phyloP scores from a whole-genome alignment of 2,329 filamentous ascomycete genomes.

The Westerdykella aurantiaca region DNA sequence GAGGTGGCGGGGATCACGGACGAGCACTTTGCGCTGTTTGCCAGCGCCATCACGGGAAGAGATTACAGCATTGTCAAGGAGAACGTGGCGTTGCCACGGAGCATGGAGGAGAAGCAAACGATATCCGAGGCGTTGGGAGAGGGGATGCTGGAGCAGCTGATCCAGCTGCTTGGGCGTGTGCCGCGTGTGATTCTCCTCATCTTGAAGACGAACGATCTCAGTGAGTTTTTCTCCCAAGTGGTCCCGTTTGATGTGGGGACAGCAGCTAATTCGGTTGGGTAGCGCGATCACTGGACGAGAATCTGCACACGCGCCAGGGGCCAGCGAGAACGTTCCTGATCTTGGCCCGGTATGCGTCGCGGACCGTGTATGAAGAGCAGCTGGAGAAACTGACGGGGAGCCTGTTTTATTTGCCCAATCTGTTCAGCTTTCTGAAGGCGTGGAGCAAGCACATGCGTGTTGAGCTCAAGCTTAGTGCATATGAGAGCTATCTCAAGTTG shows the following conservation, averaged over 20 bases:
- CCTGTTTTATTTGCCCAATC: conserved; percentile 48
- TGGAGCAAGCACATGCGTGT: conserved; percentile 51
- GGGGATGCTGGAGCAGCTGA: conserved; percentile 80
- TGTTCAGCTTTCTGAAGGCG: conserved; percentile 47
- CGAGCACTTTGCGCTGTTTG: conserved; percentile 89
- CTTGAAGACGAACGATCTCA: conserved; percentile 95
- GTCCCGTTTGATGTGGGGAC: background rate
- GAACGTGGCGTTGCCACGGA: conserved; percentile 55
- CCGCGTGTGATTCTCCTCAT: conserved; percentile 91
- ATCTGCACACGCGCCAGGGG: conserved; percentile 65
- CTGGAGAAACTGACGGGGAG: conserved; percentile 48
- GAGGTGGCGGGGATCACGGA: conserved; percentile 86
- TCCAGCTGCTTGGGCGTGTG: conserved; percentile 81
- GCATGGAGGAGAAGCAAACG: conserved; percentile 72
- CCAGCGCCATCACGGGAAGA: conserved; percentile 89
- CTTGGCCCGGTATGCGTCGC: conserved; percentile 57
- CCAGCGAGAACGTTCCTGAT: conserved; percentile 59
- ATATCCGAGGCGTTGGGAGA: conserved; percentile 81
- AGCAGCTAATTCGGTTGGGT: conserved; percentile 2
- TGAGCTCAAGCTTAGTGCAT: conserved; percentile 53
- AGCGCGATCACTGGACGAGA: conserved; percentile 86
- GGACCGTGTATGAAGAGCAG: conserved; percentile 57
- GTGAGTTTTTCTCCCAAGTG: conserved; percentile 36
- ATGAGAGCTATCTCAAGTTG: conserved; percentile 51
- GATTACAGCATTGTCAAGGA: conserved; percentile 72